A percentile compares a stretch with the other conserved stretches of the same genome.
These are phyloP conservation scores for Cryptosporidium sp. DNA, from an alignment of 169 alveolate species.

Conservation along the genomic window DNA sequence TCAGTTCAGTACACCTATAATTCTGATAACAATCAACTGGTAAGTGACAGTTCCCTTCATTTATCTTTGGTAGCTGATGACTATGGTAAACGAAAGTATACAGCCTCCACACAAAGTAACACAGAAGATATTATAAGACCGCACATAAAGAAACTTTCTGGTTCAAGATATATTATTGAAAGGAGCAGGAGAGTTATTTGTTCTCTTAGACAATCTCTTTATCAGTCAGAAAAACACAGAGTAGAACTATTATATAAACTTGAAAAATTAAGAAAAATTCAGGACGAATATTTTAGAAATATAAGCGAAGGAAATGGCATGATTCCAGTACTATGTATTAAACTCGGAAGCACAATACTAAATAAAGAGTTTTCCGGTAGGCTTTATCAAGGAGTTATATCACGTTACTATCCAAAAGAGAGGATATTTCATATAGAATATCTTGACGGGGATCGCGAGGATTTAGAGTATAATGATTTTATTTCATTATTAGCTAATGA, in stretches of 20 bases:
- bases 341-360: slow-evolving; percentile 45
- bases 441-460: slow-evolving; percentile 69
- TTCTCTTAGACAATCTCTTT: slow-evolving; percentile 44
- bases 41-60: neutral
- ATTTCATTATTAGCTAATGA: slow-evolving; percentile 23
- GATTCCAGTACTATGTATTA: slow-evolving; percentile 50
- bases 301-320: slow-evolving; percentile 60
- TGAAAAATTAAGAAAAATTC: slow-evolving; percentile 48
- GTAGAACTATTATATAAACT: slow-evolving; percentile 33
- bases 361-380: slow-evolving; percentile 59
- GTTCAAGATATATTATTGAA: slow-evolving; percentile 39
- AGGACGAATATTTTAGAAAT: slow-evolving; percentile 51
- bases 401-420: slow-evolving; percentile 66
- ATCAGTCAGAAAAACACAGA: slow-evolving; percentile 66
- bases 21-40: neutral
- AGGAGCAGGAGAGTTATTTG: slow-evolving; percentile 41
- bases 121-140: slow-evolving; percentile 16
- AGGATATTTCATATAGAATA: slow-evolving; percentile 63
- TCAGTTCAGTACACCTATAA: slow-evolving; percentile 40
- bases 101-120: neutral
- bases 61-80: slow-evolving; percentile 42
- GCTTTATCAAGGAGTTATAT: slow-evolving; percentile 60
- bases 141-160: slow-evolving; percentile 18
- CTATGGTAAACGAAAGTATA: slow-evolving; percentile 7
- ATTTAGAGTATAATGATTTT: slow-evolving; percentile 57